Evolutionary conservation across 2,329 filamentous ascomycete genomes (phyloP), one percentile per base, ranked within the genome.

Genomic region (Penicillium expansum): DNA sequence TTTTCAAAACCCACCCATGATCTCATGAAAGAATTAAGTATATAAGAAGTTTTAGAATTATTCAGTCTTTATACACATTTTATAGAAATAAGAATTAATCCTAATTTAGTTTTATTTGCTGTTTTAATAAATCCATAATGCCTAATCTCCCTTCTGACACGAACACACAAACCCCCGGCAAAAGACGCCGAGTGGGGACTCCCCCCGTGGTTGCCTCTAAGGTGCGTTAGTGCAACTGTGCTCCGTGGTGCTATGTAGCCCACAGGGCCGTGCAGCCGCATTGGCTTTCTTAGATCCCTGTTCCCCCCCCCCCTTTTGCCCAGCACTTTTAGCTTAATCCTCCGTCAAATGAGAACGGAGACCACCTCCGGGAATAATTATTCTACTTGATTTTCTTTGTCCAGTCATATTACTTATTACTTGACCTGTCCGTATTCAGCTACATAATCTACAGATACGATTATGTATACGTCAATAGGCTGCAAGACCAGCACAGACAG

Each of bases 211-310:
- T 59, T 50, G 55, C 59, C 54, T 50, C 58, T 57, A 61, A 62
- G 56, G 55, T 58, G 48, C 59, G 51, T 57, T 66, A 66, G 63
- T 66, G 61, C 49, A 59, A 61, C 62, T 65, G 59, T 60, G 62
- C 61, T 63, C 62, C 62, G 61, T 65, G 63, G 39, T 42, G 39
- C 39, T 42, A 27, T 43, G 14, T 63, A 60, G 55, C 43, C 55
- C 62, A 56, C 58, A 59, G 52, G 62, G 52, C 59, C 62, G 61
- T 65, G 55, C 62, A 45, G 48, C 48, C 52, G 52, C 53, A 50
- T 59, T 53, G 49, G 57, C 30, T 48, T 55, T 50, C 45, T 55
- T 18, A 41, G 50, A 62, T 62, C 60, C 63, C 44, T 58, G 55
- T 59, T 35, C 30, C 39, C 39, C 27, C 27, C 38, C 44, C 52